These are phyloP conservation scores for Candida argentea DNA, from an alignment of 805 yeast genomes.

Conservation along the genomic window DNA sequence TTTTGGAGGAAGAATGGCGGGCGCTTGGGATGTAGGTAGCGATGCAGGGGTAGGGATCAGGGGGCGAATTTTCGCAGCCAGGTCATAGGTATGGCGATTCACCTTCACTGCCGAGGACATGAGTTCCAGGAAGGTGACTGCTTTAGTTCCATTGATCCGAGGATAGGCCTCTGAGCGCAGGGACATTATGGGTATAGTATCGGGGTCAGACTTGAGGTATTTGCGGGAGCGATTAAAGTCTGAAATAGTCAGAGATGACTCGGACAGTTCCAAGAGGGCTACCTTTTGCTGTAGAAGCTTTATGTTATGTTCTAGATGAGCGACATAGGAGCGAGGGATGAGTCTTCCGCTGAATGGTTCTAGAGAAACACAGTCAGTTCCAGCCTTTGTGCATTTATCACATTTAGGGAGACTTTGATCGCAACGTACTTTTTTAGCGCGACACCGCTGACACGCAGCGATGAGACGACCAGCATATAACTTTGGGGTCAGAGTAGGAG, in stretches of 20 bases:
- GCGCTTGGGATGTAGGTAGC: constrained; percentile 10
- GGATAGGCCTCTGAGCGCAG: background rate
- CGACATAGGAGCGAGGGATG: constrained; percentile 70
- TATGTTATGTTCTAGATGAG: constrained; percentile 59
- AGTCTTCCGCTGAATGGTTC: constrained; percentile 87
- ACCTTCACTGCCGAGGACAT: constrained; percentile 71
- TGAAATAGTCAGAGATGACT: background rate
- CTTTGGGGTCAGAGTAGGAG: too few species aligned
- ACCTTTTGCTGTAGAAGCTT: constrained; percentile 45
- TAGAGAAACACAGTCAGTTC: constrained; percentile 67
- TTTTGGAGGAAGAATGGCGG: constrained; percentile 59
- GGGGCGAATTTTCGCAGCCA: constrained; percentile 4
- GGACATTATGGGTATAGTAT: too few species aligned
- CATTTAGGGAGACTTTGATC: constrained; percentile 63
- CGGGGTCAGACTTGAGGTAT: background rate
- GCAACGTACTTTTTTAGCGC: constrained; percentile 56
- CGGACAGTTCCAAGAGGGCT: constrained; percentile 8
- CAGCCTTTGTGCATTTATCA: constrained; percentile 50
- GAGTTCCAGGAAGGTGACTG: constrained; percentile 63
- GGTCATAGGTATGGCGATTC: constrained; percentile 9
- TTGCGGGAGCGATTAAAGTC: background rate
- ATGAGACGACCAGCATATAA: too few species aligned
- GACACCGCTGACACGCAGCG: constrained; percentile 81
- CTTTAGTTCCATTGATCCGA: background rate
- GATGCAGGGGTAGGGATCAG: constrained; percentile 9